Conservation (phyloP, 176 grass and related monocot genomes). For the Hsuehochloa calcarea region DNA sequence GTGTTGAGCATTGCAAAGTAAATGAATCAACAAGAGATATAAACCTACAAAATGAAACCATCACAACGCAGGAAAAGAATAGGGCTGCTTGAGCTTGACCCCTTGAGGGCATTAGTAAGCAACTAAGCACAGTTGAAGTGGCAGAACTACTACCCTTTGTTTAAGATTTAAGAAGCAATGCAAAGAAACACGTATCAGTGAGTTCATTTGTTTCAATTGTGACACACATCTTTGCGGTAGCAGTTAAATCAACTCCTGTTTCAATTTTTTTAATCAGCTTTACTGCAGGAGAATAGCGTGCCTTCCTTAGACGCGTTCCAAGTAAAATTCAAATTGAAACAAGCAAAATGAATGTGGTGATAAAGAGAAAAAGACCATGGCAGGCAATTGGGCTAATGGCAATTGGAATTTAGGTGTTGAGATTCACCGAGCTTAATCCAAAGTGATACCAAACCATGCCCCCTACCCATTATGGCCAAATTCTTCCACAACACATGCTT, state of each 20-base stretch:
- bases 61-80: not conserved
- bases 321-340: not conserved
- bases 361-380: no score
- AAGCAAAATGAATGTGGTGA: not conserved
- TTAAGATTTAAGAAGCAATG: not conserved
- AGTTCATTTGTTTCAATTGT: not conserved
- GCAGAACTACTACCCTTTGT: not conserved
- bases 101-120: not conserved
- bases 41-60: not conserved
- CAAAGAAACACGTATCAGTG: not conserved
- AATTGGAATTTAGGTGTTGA: not conserved
- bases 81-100: not conserved
- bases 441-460: not conserved
- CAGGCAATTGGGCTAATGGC: not conserved
- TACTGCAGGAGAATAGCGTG: no score
- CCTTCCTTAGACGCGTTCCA: not conserved
- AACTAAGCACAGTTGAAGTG: not conserved
- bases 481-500: not conserved
- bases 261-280: not conserved
- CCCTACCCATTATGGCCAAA: not conserved
- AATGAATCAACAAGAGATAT: not conserved
- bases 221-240: not conserved
- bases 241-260: no score
- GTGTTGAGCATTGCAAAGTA: not conserved
- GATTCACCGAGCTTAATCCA: not conserved